Base-by-base conservation (phyloP, 208 protist species). In the Trypanosoma scelopori region DNA sequence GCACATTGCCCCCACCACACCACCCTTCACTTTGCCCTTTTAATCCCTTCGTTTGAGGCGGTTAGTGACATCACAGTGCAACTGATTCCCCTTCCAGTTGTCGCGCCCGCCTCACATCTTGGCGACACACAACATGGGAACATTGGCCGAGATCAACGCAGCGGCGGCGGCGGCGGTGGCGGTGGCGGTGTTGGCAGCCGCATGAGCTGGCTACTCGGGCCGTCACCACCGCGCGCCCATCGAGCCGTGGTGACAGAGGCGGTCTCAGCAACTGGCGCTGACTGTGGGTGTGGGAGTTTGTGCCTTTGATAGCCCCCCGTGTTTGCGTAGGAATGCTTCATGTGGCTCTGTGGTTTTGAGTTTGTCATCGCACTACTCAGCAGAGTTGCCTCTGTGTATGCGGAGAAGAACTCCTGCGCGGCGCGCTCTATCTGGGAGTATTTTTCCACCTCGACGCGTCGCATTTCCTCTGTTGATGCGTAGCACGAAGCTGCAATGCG, bases 141-240 rank as follows among this genome's bases (percentile, higher is more conserved):
- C 7, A 27, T 37, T 37, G 9, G 32, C 3, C 5, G 9, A 37
- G 3, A 9, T 37, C 32, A 37, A 37, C 3, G 32, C 22, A 16
- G 11, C 9, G 49, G 49, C 5, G 15, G 15, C 7, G 18, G 18
- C 16, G 32, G 23, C 13, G 12, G 43, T 20, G 47, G 37, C 23
- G 47, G 56, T 41, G 63, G 61, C 35, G 63, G 63, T 55, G 70
- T 66, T 56, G 70, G 70, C 35, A 76, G 42, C 7, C 70, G 57
- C 41, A 71, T 18, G 37, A 27, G 35, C 23, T 45, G 50, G n/a
- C 57, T 71, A 7, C 16, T 23, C 47, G 1, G 4, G 41, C 49
- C 46, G 20, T 57, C 62, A 20, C 22, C 22, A 47, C 41, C 47
- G 5, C 30, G 28, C 23, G 20, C 7, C 25, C 43, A 30, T 42